Evolutionary conservation across 257 asterid genomes (phyloP).

Genomic region (Voacanga thouarsii): DNA sequence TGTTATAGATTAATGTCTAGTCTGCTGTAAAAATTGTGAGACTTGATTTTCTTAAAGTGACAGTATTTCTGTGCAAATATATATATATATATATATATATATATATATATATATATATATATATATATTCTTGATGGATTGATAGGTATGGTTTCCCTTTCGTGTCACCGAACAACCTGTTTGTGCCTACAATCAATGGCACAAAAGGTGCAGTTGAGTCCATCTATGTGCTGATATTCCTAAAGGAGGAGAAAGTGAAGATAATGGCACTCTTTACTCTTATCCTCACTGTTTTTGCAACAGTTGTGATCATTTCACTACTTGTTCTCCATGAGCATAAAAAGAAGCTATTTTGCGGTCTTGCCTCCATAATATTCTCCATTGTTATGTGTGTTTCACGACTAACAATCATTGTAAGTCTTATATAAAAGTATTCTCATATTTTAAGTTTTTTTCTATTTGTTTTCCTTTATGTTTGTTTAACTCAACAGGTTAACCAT

Average conservation of each 20-base stretch:
- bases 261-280: conserved; percentile 44
- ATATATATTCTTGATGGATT: conserved; percentile 7
- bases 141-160: conserved; percentile 87
- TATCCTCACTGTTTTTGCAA: conserved; percentile 43
- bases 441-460: neutral
- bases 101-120: too few species aligned
- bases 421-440: too few species aligned
- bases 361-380: conserved; percentile 79
- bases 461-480: neutral
- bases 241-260: conserved; percentile 56
- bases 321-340: conserved; percentile 56
- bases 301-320: conserved; percentile 50
- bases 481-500: too few species aligned
- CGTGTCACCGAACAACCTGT: conserved; percentile 78
- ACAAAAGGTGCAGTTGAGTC: conserved; percentile 62
- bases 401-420: conserved; percentile 62
- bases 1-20: neutral
- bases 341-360: conserved; percentile 66
- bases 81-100: too few species aligned
- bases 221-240: conserved; percentile 52
- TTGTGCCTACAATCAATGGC: conserved; percentile 67
- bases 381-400: conserved; percentile 84
- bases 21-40: neutral
- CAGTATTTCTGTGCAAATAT: neutral
- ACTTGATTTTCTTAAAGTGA: neutral